Percentiles rank a stretch among this genome's conserved stretches.
These are phyloP conservation scores for Mortierella claussenii DNA, from an alignment of 192 early-diverging fungal genomes.

Conservation along the genomic window DNA sequence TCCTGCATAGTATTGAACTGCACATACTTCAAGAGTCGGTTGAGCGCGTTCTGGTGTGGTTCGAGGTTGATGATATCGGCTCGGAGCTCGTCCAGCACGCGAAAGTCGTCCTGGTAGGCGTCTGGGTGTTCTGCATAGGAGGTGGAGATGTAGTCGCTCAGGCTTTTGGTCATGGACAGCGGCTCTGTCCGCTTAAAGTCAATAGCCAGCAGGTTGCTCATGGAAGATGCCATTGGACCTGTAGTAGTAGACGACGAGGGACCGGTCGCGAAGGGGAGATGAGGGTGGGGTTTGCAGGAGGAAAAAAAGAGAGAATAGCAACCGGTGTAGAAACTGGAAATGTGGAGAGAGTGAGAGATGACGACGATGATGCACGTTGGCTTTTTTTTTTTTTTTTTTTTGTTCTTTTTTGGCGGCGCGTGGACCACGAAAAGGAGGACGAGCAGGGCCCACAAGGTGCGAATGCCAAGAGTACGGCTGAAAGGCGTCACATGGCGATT, in stretches of 20 bases:
- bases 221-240: background rate
- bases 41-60: slow-evolving; percentile 70
- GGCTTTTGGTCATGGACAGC: slow-evolving; percentile 64
- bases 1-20: background rate
- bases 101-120: slow-evolving; percentile 87
- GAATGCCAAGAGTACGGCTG: too few species aligned
- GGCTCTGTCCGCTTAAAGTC: slow-evolving; percentile 69
- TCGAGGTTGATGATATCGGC: slow-evolving; percentile 73
- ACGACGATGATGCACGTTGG: too few species aligned
- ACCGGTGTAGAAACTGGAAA: too few species aligned
- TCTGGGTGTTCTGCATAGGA: slow-evolving; percentile 89
- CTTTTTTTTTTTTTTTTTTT: too few species aligned
- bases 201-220: slow-evolving; percentile 66
- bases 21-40: slow-evolving; percentile 72
- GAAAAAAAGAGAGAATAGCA: slow-evolving; percentile 4
- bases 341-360: too few species aligned
- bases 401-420: too few species aligned
- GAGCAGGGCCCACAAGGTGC: too few species aligned
- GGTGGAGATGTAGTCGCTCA: slow-evolving; percentile 78
- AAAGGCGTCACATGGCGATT: too few species aligned
- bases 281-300: background rate
- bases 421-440: too few species aligned
- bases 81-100: slow-evolving; percentile 80
- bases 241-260: background rate
- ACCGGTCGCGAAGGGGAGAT: background rate